These are phyloP conservation scores for Erigeron canadensis DNA, from an alignment of 129 eudicot genomes.

Conservation along the genomic window DNA sequence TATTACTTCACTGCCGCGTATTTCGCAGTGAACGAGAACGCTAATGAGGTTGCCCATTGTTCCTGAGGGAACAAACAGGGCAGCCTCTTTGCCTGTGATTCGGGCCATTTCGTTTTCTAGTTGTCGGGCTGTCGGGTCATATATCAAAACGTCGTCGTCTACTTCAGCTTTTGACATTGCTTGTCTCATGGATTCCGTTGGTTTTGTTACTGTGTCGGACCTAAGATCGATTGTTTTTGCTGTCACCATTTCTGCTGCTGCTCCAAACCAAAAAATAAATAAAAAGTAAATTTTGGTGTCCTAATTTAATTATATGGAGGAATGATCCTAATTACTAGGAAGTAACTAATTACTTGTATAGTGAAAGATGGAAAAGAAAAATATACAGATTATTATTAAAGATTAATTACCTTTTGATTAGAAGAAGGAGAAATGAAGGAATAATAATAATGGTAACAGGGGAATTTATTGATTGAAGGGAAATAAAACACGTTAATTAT, in stretches of 20 bases:
- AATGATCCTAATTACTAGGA: no score
- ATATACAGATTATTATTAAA: no score
- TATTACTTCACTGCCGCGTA: conserved; percentile 93
- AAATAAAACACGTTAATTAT: conserved; percentile 15
- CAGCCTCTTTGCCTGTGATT: conserved; percentile 86
- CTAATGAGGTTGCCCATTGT: conserved; percentile 97
- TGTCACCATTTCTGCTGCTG: conserved; percentile 61
- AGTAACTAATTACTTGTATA: no score
- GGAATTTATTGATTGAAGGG: conserved; percentile 8
- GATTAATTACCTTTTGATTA: background rate
- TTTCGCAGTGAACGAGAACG: conserved; percentile 81
- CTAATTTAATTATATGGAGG: background rate
- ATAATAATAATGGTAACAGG: background rate
- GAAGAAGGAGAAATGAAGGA: background rate
- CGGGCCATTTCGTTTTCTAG: conserved; percentile 80
- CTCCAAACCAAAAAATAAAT: background rate
- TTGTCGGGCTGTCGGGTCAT: conserved; percentile 81
- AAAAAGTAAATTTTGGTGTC: background rate
- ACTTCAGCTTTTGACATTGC: conserved; percentile 99
- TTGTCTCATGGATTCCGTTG: conserved; percentile 79
- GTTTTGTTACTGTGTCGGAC: conserved; percentile 95
- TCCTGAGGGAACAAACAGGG: conserved; percentile 91
- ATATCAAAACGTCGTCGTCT: conserved; percentile 77
- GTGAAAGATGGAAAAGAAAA: no score
- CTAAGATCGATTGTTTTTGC: conserved; percentile 70